Conservation (phyloP, 768 basidiomycete genomes). For the Collybiopsis luxurians region DNA sequence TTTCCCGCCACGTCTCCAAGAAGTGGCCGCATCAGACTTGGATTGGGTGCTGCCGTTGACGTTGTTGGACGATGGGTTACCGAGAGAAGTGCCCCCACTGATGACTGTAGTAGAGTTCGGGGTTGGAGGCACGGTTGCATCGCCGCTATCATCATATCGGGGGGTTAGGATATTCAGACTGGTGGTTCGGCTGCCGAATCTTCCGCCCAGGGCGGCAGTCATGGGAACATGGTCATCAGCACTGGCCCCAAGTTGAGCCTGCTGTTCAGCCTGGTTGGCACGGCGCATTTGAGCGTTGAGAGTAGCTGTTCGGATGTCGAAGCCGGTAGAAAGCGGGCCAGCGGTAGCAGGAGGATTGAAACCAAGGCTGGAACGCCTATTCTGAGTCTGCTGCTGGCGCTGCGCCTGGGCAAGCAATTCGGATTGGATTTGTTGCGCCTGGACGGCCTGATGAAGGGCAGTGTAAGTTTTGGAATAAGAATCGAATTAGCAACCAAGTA, state of each 20-base stretch:
- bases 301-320: constrained; percentile 60
- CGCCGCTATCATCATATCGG: constrained; percentile 37
- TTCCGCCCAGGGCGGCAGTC: constrained; percentile 77
- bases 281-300: constrained; percentile 62
- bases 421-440: constrained; percentile 76
- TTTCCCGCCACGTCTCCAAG: constrained; percentile 74
- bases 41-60: constrained; percentile 46
- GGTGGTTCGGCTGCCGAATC: constrained; percentile 65
- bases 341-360: constrained; percentile 68
- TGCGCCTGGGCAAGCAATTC: constrained; percentile 65
- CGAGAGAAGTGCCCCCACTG: constrained; percentile 71
- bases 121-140: constrained; percentile 48
- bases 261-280: constrained; percentile 65
- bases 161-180: constrained; percentile 25
- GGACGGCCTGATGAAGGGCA: constrained; percentile 50
- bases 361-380: constrained; percentile 44
- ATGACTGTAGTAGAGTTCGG: constrained; percentile 66
- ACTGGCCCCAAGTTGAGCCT: constrained; percentile 52
- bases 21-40: constrained; percentile 76
- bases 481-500: constrained; percentile 36
- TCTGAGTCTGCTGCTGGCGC: constrained; percentile 39
- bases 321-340: constrained; percentile 60
- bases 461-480: no score
- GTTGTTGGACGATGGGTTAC: constrained; percentile 45
- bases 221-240: constrained; percentile 68